Evolutionary conservation across 129 eudicot species (phyloP).

Genomic region (Ambrosia trifida): DNA sequence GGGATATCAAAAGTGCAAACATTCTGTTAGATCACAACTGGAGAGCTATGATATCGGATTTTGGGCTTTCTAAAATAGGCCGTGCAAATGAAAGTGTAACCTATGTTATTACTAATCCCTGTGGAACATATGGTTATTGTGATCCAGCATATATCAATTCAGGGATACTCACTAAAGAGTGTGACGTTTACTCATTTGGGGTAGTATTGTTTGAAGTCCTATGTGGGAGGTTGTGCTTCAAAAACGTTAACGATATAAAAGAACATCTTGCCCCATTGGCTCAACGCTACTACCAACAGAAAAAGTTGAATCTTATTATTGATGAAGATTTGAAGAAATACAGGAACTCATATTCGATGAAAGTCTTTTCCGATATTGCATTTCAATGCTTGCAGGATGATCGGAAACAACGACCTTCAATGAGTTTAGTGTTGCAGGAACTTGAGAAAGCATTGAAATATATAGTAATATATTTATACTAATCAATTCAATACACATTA

Average conservation of each 20-base stretch:
- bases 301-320: neutral
- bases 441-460: neutral
- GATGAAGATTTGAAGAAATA: neutral
- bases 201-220: neutral
- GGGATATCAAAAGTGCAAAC: conserved; percentile 9
- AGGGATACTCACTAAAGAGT: neutral
- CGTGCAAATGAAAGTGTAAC: conserved; percentile 1
- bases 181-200: neutral
- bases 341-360: neutral
- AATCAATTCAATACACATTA: neutral
- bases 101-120: conserved; percentile 3
- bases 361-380: neutral
- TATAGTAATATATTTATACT: neutral
- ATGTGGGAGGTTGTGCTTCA: conserved; percentile 1
- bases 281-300: neutral
- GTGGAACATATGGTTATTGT: conserved; percentile 4
- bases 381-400: neutral
- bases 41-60: conserved; percentile 2
- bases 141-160: neutral
- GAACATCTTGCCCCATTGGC: neutral
- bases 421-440: neutral
- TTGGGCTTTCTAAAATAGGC: conserved; percentile 18
- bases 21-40: conserved; percentile 3
- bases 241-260: neutral
- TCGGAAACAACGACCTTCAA: neutral